phyloP scores from a whole-genome alignment of 441 rosid species.

The Gossypium trilobum region DNA sequence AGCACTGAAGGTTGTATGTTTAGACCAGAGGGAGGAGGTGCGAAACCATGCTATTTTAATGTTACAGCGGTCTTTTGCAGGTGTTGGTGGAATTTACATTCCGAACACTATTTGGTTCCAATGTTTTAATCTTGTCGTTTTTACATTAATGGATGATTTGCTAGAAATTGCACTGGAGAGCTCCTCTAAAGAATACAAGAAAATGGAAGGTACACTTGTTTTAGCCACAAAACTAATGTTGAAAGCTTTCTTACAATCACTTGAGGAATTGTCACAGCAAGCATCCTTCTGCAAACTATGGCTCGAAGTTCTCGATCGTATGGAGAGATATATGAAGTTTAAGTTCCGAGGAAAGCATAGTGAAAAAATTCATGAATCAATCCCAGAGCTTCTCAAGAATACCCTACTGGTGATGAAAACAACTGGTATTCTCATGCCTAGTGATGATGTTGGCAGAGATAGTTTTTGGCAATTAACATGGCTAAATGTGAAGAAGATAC shows the following conservation, averaged over 20 bases:
- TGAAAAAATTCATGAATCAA: conserved; percentile 48
- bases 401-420: conserved; percentile 58
- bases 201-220: conserved; percentile 57
- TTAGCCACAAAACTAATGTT: conserved; percentile 51
- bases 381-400: conserved; percentile 65
- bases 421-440: conserved; percentile 44
- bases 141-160: conserved; percentile 51
- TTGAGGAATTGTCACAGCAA: conserved; percentile 46
- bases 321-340: conserved; percentile 48
- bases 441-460: conserved; percentile 51
- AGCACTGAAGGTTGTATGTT: conserved; percentile 47
- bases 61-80: conserved; percentile 44
- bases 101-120: conserved; percentile 49
- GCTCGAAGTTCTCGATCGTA: conserved; percentile 49
- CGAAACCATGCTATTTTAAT: conserved; percentile 48
- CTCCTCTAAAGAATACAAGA: conserved; percentile 41
- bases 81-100: conserved; percentile 39
- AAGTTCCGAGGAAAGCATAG: conserved; percentile 49
- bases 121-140: conserved; percentile 49
- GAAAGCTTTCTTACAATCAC: conserved; percentile 48
- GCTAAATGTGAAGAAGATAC: conserved; percentile 53
- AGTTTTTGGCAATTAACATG: conserved; percentile 68
- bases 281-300: conserved; percentile 63
- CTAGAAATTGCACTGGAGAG: conserved; percentile 36
- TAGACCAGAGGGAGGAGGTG: conserved; percentile 61